These are phyloP conservation scores for Fraxinus angustifolia DNA, from an alignment of 305 asterid genomes.

Conservation along the genomic window DNA sequence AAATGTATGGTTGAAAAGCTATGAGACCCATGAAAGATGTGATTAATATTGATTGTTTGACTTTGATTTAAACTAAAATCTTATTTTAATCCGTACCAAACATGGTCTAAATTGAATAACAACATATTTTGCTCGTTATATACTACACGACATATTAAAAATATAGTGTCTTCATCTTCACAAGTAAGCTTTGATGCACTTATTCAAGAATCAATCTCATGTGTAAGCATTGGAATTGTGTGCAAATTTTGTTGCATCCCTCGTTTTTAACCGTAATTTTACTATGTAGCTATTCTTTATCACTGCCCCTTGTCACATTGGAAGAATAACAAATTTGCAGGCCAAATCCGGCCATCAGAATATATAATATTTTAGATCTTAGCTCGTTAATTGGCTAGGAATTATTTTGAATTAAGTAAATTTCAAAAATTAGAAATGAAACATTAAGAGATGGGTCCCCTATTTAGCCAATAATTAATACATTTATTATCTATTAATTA, in stretches of 20 bases:
- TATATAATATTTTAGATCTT: not conserved
- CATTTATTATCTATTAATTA: not conserved
- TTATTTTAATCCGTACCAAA: no score
- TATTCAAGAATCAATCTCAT: not conserved
- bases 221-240: not conserved
- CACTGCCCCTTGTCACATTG: not conserved
- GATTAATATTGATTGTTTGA: no score
- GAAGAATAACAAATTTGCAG: not conserved
- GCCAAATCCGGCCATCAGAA: not conserved
- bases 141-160: not conserved
- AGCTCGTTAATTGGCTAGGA: not conserved
- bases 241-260: not conserved
- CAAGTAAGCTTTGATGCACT: not conserved
- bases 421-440: not conserved
- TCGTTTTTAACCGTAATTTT: not conserved
- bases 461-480: not conserved
- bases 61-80: no score
- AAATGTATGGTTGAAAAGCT: no score
- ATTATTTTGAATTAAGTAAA: not conserved
- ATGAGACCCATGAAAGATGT: no score
- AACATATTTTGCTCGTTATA: not conserved
- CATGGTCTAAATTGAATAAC: not conserved
- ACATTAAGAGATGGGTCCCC: not conserved
- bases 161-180: not conserved
- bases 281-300: not conserved